phyloP scores from a whole-genome alignment of 2,329 filamentous ascomycete genomes.

The Neonectria sp. region DNA sequence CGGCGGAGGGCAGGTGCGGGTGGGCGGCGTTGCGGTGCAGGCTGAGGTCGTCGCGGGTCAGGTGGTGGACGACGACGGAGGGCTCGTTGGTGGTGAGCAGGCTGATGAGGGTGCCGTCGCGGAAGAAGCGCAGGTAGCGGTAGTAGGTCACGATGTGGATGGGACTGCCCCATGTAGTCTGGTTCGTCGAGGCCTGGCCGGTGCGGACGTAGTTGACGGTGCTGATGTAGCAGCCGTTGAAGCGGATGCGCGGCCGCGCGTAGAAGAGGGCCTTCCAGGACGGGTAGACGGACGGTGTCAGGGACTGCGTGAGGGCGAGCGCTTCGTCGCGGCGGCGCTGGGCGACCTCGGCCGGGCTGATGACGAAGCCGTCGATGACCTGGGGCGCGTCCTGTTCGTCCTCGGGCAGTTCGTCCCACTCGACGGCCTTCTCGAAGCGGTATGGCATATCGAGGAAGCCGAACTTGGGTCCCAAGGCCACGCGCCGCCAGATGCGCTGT shows the following conservation, averaged over 20 bases:
- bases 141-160: conserved; percentile 99
- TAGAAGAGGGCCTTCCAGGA: conserved; percentile 83
- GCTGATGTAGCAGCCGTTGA: conserved; percentile 96
- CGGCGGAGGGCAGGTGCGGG: conserved; percentile 56
- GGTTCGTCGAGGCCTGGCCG: conserved; percentile 80
- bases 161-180: conserved; percentile 83
- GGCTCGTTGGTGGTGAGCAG: conserved; percentile 88
- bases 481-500: conserved; percentile 86
- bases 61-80: conserved; percentile 86
- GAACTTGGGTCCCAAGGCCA: conserved; percentile 79
- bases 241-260: conserved; percentile 86
- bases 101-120: conserved; percentile 87
- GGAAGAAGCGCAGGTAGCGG: conserved; percentile 95
- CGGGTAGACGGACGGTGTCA: conserved; percentile 63
- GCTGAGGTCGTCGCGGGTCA: conserved; percentile 80
- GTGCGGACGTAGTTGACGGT: conserved; percentile 95
- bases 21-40: conserved; percentile 55
- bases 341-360: conserved; percentile 56
- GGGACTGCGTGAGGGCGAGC: conserved; percentile 55
- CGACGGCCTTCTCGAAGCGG: conserved; percentile 75
- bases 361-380: conserved; percentile 49
- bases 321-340: conserved; percentile 52
- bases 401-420: conserved; percentile 65
- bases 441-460: conserved; percentile 91
- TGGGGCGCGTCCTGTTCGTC: conserved; percentile 51